Evolutionary conservation across 148 eudicot species (phyloP).

Genomic region (Persicaria tinctoria): DNA sequence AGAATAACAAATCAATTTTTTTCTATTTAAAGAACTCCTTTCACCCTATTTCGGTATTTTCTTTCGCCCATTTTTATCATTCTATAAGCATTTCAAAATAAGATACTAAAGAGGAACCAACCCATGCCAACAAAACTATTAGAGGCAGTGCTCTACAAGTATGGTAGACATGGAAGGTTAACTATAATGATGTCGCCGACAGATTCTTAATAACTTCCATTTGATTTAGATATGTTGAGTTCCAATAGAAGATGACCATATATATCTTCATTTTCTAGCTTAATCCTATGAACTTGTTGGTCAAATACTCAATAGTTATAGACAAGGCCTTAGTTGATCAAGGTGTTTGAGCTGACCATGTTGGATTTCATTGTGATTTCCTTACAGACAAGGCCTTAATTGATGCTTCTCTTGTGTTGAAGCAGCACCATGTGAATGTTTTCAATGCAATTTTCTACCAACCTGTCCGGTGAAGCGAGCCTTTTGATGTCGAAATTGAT

Average conservation of each 20-base stretch:
- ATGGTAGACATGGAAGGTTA: neutral
- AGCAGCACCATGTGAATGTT: no score
- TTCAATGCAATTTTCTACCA: no score
- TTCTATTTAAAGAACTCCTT: slow-evolving; percentile 14
- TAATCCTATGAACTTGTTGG: neutral
- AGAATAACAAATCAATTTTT: neutral
- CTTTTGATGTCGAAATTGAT: no score
- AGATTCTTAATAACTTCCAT: slow-evolving; percentile 17
- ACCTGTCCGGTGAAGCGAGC: no score
- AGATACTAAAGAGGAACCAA: no score
- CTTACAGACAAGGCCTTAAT: no score
- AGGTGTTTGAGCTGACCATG: slow-evolving; percentile 25
- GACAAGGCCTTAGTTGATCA: no score
- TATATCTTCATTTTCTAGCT: neutral
- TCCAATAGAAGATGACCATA: neutral
- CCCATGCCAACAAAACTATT: no score
- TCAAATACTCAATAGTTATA: no score
- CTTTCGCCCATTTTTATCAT: neutral
- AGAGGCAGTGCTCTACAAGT: no score
- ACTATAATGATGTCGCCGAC: slow-evolving; percentile 21
- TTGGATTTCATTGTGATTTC: neutral
- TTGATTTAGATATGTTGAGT: neutral
- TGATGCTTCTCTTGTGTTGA: no score
- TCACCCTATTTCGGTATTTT: neutral
- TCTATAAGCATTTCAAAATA: no score